Conservation (phyloP, 2,329 filamentous ascomycete species). For the Dothistroma septosporum region DNA sequence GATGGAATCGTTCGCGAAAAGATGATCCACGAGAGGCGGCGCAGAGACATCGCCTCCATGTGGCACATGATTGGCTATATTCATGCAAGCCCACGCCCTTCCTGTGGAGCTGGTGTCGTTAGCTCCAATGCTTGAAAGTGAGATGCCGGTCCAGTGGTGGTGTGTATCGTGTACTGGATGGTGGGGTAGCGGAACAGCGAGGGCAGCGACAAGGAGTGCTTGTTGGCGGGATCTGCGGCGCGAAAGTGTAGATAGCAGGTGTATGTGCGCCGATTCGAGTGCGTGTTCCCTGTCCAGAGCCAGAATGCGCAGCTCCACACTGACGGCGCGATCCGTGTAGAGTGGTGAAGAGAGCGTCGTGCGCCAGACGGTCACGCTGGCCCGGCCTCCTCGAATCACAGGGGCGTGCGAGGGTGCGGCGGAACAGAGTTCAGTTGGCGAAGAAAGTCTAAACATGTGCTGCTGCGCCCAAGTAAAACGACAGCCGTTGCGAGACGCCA, state of each 20-base stretch:
- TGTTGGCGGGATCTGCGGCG: not conserved
- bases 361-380: not conserved
- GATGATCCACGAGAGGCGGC: not conserved
- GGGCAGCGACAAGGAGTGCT: not conserved
- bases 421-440: constrained; percentile 1
- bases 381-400: not conserved
- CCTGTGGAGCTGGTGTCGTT: not conserved
- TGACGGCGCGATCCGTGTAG: not conserved
- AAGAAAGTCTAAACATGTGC: constrained; percentile 1
- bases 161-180: not conserved
- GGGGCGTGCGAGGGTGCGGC: not conserved
- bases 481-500: not conserved
- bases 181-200: not conserved
- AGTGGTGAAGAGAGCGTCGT: not conserved
- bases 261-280: not conserved
- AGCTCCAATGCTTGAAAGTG: not conserved
- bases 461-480: not conserved
- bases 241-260: not conserved
- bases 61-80: not conserved
- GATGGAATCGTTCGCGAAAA: not conserved
- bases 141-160: not conserved
- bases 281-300: not conserved
- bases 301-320: not conserved
- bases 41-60: not conserved
- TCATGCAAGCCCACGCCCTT: not conserved